Evolutionary conservation across 129 eudicot species (phyloP).

Genomic region (Solidago caesia): DNA sequence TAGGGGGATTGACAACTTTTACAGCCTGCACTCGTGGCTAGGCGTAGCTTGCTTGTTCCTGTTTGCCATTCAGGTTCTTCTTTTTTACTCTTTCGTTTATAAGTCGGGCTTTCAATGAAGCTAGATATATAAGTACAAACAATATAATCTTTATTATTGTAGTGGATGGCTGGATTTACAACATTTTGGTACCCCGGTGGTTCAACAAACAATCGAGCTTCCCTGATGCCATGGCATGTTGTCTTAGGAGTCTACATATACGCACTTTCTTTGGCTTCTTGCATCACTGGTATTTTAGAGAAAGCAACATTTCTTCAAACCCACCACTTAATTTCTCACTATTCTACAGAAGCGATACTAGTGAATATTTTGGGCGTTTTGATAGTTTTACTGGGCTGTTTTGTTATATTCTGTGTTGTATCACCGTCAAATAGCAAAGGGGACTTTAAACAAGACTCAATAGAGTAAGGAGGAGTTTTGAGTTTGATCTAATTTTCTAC

Average conservation of each 20-base stretch:
- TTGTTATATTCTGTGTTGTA: conserved; percentile 68
- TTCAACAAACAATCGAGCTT: conserved; percentile 56
- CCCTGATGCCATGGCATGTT: conserved; percentile 78
- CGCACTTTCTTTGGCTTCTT: conserved; percentile 68
- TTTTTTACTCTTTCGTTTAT: neutral
- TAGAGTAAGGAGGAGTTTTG: conserved; percentile 39
- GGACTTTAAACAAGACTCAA: conserved; percentile 40
- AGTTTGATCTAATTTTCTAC: neutral
- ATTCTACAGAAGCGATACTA: conserved; percentile 68
- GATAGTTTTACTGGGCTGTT: conserved; percentile 63
- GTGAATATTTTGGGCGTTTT: conserved; percentile 69
- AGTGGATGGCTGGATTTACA: conserved; percentile 84
- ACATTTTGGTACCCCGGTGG: conserved; percentile 93
- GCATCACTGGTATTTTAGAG: conserved; percentile 76
- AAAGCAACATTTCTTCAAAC: conserved; percentile 83
- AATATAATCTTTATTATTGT: conserved; percentile 5
- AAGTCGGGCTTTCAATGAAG: neutral
- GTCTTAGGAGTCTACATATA: conserved; percentile 70
- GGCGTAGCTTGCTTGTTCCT: conserved; percentile 72
- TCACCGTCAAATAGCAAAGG: conserved; percentile 65
- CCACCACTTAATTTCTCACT: conserved; percentile 57
- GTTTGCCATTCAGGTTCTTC: conserved; percentile 64
- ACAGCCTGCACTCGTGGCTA: conserved; percentile 91
- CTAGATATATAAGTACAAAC: neutral
- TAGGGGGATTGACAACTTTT: conserved; percentile 71